A percentile compares a stretch with the other conserved stretches of the same genome.
These are phyloP conservation scores for Aspergillus pseudoviridinutans DNA, from an alignment of 2,329 filamentous ascomycete species.

Conservation along the genomic window DNA sequence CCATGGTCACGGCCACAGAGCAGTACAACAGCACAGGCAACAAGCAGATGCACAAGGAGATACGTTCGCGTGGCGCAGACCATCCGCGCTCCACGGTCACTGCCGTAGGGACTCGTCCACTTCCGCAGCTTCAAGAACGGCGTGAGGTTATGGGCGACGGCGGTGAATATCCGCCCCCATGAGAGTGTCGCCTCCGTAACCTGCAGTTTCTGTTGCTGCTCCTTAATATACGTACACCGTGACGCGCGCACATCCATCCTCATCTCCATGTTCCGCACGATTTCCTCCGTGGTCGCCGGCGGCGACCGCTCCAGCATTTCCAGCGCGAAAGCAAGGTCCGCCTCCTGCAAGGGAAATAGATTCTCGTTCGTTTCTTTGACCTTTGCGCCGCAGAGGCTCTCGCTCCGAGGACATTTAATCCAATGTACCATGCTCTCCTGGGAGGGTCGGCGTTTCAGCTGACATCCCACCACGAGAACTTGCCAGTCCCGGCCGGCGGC, in stretches of 20 bases:
- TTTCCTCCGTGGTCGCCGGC: neutral
- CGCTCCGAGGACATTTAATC: neutral
- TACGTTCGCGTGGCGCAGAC: constrained; percentile 1
- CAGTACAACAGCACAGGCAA: constrained; percentile 2
- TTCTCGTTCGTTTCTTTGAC: neutral
- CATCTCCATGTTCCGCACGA: neutral
- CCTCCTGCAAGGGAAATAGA: neutral
- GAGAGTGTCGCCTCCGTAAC: neutral
- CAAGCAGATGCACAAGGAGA: constrained; percentile 1
- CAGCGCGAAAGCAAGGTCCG: neutral
- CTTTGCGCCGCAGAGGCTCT: neutral
- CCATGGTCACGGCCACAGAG: neutral
- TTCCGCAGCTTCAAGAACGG: neutral
- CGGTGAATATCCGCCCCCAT: neutral
- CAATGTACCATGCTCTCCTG: neutral
- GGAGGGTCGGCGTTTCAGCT: neutral
- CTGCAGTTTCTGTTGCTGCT: neutral
- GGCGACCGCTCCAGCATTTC: neutral
- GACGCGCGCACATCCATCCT: neutral
- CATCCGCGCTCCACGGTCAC: neutral
- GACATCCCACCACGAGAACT: neutral
- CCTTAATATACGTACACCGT: neutral
- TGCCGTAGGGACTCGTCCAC: constrained; percentile 4
- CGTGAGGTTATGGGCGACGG: neutral
- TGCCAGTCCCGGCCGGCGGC: neutral